Percentiles rank a stretch among this genome's conserved stretches.
phyloP scores from a whole-genome alignment of 108 stramenopile species.

The Mediolabrus comicus region DNA sequence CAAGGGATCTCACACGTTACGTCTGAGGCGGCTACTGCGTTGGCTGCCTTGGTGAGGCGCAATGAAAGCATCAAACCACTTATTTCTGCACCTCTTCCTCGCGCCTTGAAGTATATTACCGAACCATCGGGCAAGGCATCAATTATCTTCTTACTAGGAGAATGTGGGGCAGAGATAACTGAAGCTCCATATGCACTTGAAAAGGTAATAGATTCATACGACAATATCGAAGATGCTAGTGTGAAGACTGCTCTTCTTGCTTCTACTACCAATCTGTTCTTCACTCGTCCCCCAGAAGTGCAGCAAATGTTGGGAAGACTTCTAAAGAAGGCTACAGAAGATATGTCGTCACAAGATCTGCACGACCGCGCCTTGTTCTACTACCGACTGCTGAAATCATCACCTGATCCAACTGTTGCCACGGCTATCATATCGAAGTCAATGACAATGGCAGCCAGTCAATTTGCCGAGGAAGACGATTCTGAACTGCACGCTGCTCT shows the following conservation, averaged over 20 bases:
- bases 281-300: conserved; percentile 96
- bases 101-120: conserved; percentile 72
- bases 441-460: conserved; percentile 45
- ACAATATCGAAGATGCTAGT: conserved; percentile 49
- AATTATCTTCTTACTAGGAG: conserved; percentile 94
- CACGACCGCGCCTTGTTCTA: conserved; percentile 98
- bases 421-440: conserved; percentile 63
- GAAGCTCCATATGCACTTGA: conserved; percentile 99
- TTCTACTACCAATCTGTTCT: conserved; percentile 94
- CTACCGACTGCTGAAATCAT: conserved; percentile 89
- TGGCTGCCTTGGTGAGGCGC: conserved; percentile 80
- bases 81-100: conserved; percentile 84
- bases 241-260: conserved; percentile 92
- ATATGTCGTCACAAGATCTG: conserved; percentile 90
- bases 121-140: conserved; percentile 91
- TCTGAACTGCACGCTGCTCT: conserved; percentile 67
- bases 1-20: conserved; percentile 82
- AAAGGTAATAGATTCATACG: conserved; percentile 85
- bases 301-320: conserved; percentile 95
- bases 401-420: conserved; percentile 77
- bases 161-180: conserved; percentile 88
- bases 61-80: conserved; percentile 72
- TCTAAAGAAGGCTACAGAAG: conserved; percentile 88
- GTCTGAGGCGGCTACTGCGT: conserved; percentile 84
- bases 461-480: conserved; percentile 90